These are phyloP conservation scores for Penicillium fimorum DNA, from an alignment of 495 filamentous ascomycete species.

Conservation along the genomic window DNA sequence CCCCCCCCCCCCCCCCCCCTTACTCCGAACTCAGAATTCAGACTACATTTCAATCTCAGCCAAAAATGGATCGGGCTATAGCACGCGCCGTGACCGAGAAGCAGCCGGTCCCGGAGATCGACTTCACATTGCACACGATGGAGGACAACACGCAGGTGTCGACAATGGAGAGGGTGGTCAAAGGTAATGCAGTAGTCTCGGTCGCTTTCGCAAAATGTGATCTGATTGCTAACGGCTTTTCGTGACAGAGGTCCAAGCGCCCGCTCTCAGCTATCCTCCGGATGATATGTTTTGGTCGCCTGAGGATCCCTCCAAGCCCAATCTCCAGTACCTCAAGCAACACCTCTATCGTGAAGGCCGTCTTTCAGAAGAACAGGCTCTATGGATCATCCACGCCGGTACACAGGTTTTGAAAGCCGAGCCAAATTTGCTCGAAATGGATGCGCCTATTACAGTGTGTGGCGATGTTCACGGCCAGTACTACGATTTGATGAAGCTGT, in stretches of 20 bases:
- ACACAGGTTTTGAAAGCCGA: constrained; percentile 80
- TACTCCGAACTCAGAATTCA: constrained; percentile 13
- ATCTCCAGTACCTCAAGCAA: constrained; percentile 92
- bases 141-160: constrained; percentile 94
- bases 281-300: constrained; percentile 78
- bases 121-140: constrained; percentile 97
- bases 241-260: constrained; percentile 85
- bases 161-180: constrained; percentile 92
- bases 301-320: constrained; percentile 81
- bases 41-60: constrained; percentile 6
- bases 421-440: constrained; percentile 97
- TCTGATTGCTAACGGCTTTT: constrained; percentile 17
- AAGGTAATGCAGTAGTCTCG: constrained; percentile 61
- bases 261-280: constrained; percentile 83
- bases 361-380: constrained; percentile 91
- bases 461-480: constrained; percentile 99
- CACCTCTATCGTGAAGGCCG: constrained; percentile 98
- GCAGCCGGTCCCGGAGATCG: constrained; percentile 93
- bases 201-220: constrained; percentile 11
- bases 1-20: constrained; percentile 18
- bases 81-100: constrained; percentile 84
- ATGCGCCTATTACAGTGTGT: constrained; percentile 98
- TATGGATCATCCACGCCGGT: constrained; percentile 88
- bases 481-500: constrained; percentile 99
- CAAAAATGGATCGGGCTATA: constrained; percentile 46